Evolutionary conservation across 257 asterid species (phyloP).

Genomic region (Coffea eugenioides): DNA sequence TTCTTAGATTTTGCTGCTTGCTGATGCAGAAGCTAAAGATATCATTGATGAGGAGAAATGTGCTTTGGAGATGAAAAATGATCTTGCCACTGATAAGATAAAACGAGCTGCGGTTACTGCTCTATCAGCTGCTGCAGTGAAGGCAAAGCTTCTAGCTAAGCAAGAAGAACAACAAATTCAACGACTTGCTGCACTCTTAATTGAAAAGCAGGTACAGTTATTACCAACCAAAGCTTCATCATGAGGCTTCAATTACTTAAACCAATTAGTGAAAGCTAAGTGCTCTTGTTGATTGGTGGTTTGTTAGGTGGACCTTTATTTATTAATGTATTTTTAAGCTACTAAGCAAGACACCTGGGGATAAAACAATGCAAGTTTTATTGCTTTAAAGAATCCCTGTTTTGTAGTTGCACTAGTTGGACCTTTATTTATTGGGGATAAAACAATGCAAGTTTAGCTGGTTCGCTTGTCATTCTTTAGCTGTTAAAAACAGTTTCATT

Average conservation of each 20-base stretch:
- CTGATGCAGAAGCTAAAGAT: slow-evolving; percentile 43
- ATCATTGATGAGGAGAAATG: slow-evolving; percentile 34
- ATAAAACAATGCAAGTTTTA: neutral
- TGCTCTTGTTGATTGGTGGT: neutral
- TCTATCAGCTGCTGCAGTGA: slow-evolving; percentile 92
- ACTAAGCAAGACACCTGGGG: neutral
- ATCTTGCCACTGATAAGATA: slow-evolving; percentile 47
- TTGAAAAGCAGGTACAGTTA: slow-evolving; percentile 79
- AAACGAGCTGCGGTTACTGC: slow-evolving; percentile 79
- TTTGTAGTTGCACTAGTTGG: neutral
- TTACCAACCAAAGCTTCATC: neutral
- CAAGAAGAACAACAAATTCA: slow-evolving; percentile 92
- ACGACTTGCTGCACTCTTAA: slow-evolving; percentile 59
- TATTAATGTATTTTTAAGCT: neutral
- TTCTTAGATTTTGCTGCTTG: slow-evolving; percentile 1
- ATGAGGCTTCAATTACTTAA: neutral
- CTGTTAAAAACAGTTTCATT: neutral
- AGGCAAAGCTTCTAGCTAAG: slow-evolving; percentile 94
- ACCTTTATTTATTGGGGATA: neutral
- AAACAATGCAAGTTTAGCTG: neutral
- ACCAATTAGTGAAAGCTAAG: neutral
- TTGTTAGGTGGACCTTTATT: neutral
- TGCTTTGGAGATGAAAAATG: slow-evolving; percentile 27
- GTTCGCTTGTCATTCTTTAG: neutral
- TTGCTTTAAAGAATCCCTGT: too few species aligned